Evolutionary conservation across 176 grass and related monocot species (phyloP), one percentile per base, ranked within the genome.

Genomic region (Musa acuminata): DNA sequence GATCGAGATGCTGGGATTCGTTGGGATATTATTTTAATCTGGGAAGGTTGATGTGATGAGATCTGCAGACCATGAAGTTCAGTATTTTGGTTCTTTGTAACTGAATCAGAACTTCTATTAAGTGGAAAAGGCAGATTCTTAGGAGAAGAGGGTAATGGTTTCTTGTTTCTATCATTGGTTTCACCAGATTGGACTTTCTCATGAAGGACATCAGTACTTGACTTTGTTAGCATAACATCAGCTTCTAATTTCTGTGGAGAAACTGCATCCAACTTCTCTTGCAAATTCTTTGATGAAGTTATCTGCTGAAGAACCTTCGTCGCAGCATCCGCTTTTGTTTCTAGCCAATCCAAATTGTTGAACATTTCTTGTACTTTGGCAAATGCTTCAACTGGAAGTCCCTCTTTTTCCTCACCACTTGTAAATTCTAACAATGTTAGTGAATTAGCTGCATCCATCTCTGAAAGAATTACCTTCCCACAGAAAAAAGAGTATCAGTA

Each of bases 341-440:
- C 95, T 79, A 98, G 79, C 95, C 95, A 98, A 59, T 98, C 90
- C 4, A 98, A 89, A 79, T 79, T 84, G 79, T 88, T 94, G 69
- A 98, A 98, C 72, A 94, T 93, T 77, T 98, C 90, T 78, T 98
- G 88, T 75, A 98, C 90, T 76, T 89, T 94, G 48, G 88, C 87
- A 89, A 98, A 98, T 72, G 95, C 95, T 87, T 98, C 90, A 0
- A 98, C 25, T 1, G 95, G 95, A 72, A 98, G 81, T 55, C 95
- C 95, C 78, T 85, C 95, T 75, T 98, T 98, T 55, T 98, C 90
- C 58, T 84, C 86, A 73, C 83, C 81, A 75, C 62, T 80, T 74
- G 52, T 57, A 77, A 90, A 75, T 68, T 90, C 87, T 82, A 88
- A 79, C 27, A 82, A 64, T 75, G 81, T 29, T 25, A 85, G 52